Base-by-base conservation (phyloP, 2,329 filamentous ascomycete species). In the Stenocarpella maydis region DNA sequence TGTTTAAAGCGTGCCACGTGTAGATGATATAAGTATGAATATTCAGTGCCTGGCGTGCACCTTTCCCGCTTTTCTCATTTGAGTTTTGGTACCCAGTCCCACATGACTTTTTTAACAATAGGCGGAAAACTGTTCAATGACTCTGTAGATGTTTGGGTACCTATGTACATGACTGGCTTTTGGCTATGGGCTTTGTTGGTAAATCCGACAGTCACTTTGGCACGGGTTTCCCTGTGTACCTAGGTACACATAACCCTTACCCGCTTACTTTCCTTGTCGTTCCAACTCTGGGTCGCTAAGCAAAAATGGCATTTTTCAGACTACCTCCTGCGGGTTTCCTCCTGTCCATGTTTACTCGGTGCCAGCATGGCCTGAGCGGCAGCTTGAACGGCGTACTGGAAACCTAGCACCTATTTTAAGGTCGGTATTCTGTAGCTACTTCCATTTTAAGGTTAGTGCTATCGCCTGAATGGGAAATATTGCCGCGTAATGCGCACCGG, bases 301-400 rank as follows among this genome's bases (percentile, higher is more conserved):
- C n/a, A n/a, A n/a, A n/a, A n/a, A n/a, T n/a, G n/a, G n/a, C n/a
- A n/a, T n/a, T n/a, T n/a, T n/a, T n/a, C n/a, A n/a, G n/a, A n/a
- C n/a, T n/a, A n/a, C n/a, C n/a, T n/a, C n/a, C n/a, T n/a, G n/a
- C n/a, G n/a, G n/a, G n/a, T n/a, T n/a, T n/a, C n/a, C n/a, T n/a
- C n/a, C n/a, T n/a, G 54, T 28, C 17, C 54, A 15, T 17, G 17
- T 45, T 21, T 60, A 60, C 54, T 60, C 54, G 54, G 54, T 60
- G 39, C 39, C 54, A 17, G n/a, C 24, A 45, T 12, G 54, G n/a
- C 54, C 39, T 60, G 28, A 28, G n/a, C 54, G 28, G 17, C 37
- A n/a, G 8, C 28, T 45, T n/a, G 54, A 45, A 60, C 54, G 43
- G 9, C 37, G 17, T 15, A 15, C 17, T 31, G 10, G 54, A 14